phyloP scores from a whole-genome alignment of 2,329 filamentous ascomycete species.

The Aspergillus tubingensis region DNA sequence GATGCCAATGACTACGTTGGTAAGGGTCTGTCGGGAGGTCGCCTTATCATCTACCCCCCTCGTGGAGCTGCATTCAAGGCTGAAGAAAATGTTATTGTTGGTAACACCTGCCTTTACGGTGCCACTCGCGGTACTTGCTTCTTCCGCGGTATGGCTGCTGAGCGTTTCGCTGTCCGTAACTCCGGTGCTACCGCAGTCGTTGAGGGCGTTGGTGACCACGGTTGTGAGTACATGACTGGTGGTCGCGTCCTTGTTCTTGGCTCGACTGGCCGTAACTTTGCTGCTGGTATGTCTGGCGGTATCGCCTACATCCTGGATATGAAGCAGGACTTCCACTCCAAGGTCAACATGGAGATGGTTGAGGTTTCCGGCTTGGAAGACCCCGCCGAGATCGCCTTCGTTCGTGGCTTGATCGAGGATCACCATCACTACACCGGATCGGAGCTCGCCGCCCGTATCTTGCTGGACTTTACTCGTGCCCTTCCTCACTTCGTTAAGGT shows the following conservation, averaged over 20 bases:
- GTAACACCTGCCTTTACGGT: conserved; percentile 93
- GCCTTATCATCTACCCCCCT: conserved; percentile 89
- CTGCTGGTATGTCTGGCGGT: conserved; percentile 96
- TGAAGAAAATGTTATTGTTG: conserved; percentile 91
- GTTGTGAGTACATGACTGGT: conserved; percentile 98
- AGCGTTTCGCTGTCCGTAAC: conserved; percentile 95
- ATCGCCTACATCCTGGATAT: conserved; percentile 94
- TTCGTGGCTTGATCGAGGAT: conserved; percentile 90
- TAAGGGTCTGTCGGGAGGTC: conserved; percentile 91
- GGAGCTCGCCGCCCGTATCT: conserved; percentile 85
- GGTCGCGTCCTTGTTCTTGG: conserved; percentile 86
- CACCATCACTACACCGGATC: conserved; percentile 98
- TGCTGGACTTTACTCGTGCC: conserved; percentile 93
- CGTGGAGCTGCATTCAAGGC: conserved; percentile 90
- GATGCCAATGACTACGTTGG: conserved; percentile 97
- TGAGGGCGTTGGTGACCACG: conserved; percentile 93
- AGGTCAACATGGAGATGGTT: conserved; percentile 98
- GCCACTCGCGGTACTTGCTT: conserved; percentile 88
- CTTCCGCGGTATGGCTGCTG: conserved; percentile 95
- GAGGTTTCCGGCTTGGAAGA: conserved; percentile 83
- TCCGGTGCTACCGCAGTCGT: conserved; percentile 95
- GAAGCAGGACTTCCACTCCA: conserved; percentile 82
- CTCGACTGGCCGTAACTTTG: conserved; percentile 91
- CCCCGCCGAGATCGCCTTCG: conserved; percentile 81
- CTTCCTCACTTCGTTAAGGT: conserved; percentile 91